Evolutionary conservation across 306 rosid genomes (phyloP), one percentile per base, ranked within the genome.

Genomic region (Abrus precatorius): DNA sequence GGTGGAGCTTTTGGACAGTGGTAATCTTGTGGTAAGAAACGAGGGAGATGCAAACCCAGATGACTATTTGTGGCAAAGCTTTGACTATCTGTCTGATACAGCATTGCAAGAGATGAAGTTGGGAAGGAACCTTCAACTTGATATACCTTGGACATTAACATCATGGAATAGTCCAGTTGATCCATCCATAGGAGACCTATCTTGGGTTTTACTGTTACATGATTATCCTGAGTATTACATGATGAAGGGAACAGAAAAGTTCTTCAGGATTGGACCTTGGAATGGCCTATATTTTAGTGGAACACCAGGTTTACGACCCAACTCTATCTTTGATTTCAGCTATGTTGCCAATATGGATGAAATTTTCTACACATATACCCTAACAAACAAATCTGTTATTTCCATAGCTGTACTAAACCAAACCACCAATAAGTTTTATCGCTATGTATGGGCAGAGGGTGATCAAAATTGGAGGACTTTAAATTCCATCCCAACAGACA

Each of bases 1-100:
- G 12, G 72, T 50, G 6, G 45, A 2, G 66, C 77, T 84, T 34
- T 57, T 84, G 73, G 80, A 79, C 9, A 55, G 7, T 0, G 87
- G 88, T 38, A 87, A 57, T 45, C 85, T 91, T 11, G 78, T 88
- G 5, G 61, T 88, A 6, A 79, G 74, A 36, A 10, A 79, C 57
- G 90, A 84, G 1, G 52, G 6, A 41, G 81, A 49, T 12, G 9
- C 40, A 43, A 45, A 65, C 8, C 27, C 69, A 32, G 73, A 50
- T 33, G 9, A 0, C 0, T 89, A 86, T 5, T 50, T 79, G 62
- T 84, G 87, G 87, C 81, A 84, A 41, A 78, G 83, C 71, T 83
- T 83, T 56, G 76, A 83, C 30, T 56, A 64, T 65, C 86, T 80
- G 1, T 8, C 54, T 3, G 81, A 84, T 13, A 79, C 81, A 1